A percentile compares a stretch with the other conserved stretches of the same genome.
Conservation (phyloP, 2,329 filamentous ascomycete genomes). For the Domatiomyces catenatus region DNA sequence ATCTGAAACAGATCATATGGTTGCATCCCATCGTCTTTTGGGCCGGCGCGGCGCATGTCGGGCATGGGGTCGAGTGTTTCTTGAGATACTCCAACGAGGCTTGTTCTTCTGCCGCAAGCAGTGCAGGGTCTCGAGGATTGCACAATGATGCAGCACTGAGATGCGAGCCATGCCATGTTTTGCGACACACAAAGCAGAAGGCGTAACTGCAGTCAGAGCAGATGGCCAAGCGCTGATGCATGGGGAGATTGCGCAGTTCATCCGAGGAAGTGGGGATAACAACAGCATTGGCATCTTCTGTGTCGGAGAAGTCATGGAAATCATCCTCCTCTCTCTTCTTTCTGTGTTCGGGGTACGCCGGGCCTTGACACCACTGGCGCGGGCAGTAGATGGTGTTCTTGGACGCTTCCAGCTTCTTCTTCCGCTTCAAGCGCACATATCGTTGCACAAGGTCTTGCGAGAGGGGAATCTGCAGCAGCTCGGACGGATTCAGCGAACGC, state of each 20-base stretch:
- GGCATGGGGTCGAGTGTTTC: slow-evolving; percentile 70
- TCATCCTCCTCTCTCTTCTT: slow-evolving; percentile 57
- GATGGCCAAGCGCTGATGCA: slow-evolving; percentile 56
- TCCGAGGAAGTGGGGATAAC: slow-evolving; percentile 33
- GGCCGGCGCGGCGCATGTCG: slow-evolving; percentile 67
- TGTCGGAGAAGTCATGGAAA: slow-evolving; percentile 37
- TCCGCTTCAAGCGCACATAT: slow-evolving; percentile 81
- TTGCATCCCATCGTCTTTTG: slow-evolving; percentile 93
- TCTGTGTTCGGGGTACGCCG: slow-evolving; percentile 45
- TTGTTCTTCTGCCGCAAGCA: slow-evolving; percentile 70
- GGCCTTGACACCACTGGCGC: slow-evolving; percentile 78
- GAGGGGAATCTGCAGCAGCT: slow-evolving; percentile 64
- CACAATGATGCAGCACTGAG: slow-evolving; percentile 41
- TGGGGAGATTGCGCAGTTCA: slow-evolving; percentile 29
- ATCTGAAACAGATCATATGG: slow-evolving; percentile 88
- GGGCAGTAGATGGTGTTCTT: slow-evolving; percentile 89
- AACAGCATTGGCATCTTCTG: slow-evolving; percentile 10
- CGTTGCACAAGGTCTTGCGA: slow-evolving; percentile 60
- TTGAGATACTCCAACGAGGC: slow-evolving; percentile 73
- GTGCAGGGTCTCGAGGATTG: slow-evolving; percentile 48
- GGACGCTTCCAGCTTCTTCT: slow-evolving; percentile 80
- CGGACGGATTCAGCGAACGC: slow-evolving; percentile 60
- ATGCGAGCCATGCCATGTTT: slow-evolving; percentile 68
- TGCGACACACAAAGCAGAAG: slow-evolving; percentile 61
- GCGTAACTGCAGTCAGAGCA: slow-evolving; percentile 83